Evolutionary conservation across 2,329 filamentous ascomycete genomes (phyloP).

Genomic region (Neofusicoccum parvum): DNA sequence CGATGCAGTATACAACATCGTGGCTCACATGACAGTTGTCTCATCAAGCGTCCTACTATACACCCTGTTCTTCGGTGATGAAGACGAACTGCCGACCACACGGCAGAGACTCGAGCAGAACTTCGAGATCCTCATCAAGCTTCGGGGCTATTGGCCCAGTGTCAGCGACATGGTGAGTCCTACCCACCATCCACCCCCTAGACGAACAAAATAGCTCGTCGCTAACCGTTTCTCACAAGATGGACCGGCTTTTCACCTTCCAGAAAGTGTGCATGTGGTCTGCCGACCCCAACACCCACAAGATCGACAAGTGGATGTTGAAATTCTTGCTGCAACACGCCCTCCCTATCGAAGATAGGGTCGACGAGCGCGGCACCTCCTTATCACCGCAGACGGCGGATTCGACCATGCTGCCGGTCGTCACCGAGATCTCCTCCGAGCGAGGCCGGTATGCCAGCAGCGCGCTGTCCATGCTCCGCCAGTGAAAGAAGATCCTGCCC

Average conservation of each 20-base stretch:
- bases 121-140: constrained; percentile 47
- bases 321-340: constrained; percentile 40
- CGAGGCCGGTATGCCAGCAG: constrained; percentile 21
- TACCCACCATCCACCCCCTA: background rate
- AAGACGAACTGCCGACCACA: constrained; percentile 40
- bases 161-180: constrained; percentile 14
- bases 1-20: constrained; percentile 48
- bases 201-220: too few species aligned
- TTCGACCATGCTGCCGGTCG: background rate
- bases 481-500: background rate
- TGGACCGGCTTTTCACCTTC: constrained; percentile 45
- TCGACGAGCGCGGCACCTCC: background rate
- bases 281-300: constrained; percentile 22
- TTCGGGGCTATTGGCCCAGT: constrained; percentile 46
- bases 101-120: constrained; percentile 46
- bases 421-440: background rate
- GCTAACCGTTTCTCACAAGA: constrained; percentile 24
- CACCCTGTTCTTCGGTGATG: constrained; percentile 46
- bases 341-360: constrained; percentile 23
- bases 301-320: constrained; percentile 33
- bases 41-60: constrained; percentile 52
- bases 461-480: constrained; percentile 23
- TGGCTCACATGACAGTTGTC: constrained; percentile 52
- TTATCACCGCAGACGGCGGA: background rate
- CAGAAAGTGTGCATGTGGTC: constrained; percentile 42